Conservation (phyloP, 2,329 filamentous ascomycete genomes). For the Ilyonectria mors-panacis region DNA sequence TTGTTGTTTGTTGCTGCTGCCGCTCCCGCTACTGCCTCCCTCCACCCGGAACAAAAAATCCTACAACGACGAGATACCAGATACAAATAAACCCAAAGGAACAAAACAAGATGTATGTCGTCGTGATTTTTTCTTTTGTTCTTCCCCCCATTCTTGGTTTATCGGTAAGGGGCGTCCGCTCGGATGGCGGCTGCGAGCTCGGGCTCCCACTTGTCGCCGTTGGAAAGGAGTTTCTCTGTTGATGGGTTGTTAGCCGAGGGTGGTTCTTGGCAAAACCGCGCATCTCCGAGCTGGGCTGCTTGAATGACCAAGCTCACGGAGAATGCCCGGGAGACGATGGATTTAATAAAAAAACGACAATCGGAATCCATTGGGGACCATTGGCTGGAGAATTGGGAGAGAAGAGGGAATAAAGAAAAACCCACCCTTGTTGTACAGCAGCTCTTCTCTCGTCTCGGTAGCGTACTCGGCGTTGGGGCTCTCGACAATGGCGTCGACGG, state of each 20-base stretch:
- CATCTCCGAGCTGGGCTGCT: conserved; percentile 12
- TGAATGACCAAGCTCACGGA: background rate
- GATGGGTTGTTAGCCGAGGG: conserved; percentile 37
- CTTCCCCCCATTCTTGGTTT: conserved; percentile 51
- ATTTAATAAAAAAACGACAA: background rate
- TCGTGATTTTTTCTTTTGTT: conserved; percentile 24
- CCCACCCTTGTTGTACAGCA: conserved; percentile 92
- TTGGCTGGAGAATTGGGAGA: background rate
- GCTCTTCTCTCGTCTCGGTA: conserved; percentile 85
- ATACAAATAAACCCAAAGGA: conserved; percentile 30
- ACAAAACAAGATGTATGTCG: conserved; percentile 29
- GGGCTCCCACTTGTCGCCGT: conserved; percentile 98
- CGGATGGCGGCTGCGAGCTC: conserved; percentile 93
- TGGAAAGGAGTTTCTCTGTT: conserved; percentile 85
- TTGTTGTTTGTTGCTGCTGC: background rate
- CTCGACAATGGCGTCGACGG: conserved; percentile 90
- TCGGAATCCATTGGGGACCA: conserved; percentile 1
- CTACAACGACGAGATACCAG: conserved; percentile 27
- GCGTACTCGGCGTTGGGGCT: conserved; percentile 75
- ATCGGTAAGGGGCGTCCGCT: conserved; percentile 94
- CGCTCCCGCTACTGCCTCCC: background rate
- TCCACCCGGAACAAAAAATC: conserved; percentile 19
- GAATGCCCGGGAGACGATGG: background rate
- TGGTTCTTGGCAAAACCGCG: conserved; percentile 26
- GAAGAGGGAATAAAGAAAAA: conserved; percentile 25